Evolutionary conservation across 768 basidiomycete genomes (phyloP), one percentile per base, ranked within the genome.

Genomic region (Naganishia vaughanmartiniae): DNA sequence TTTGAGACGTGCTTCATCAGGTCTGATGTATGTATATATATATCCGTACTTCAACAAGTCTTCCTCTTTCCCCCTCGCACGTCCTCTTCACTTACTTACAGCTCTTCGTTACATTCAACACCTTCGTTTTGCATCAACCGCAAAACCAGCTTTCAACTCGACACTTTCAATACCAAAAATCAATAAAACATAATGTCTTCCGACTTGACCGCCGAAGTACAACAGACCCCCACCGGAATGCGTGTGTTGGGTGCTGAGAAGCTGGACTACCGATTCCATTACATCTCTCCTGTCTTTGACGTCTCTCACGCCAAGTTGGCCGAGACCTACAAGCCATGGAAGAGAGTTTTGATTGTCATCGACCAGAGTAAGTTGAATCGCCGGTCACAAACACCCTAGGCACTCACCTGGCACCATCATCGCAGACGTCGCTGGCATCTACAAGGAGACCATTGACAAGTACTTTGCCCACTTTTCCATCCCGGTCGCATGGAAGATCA

Each of bases 381-480:
- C 54, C 24, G 30, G 2, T 24, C 42, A 10, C 11, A 0, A n/a
- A 26, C 58, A 53, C 14, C 36, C 26, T 14, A 9, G n/a, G 17
- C 19, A 55, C 28, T 54, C 36, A 46, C 10, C 6, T 48, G 17
- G 28, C 4, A 7, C 31, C 11, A 39, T 9, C n/a, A n/a, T 28
- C n/a, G 17, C 67, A 76, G 77, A 74, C 67, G 76, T 78, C 28
- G 75, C 76, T 66, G 75, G 75, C 53, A 77, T 78, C 72, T 80
- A 79, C 75, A 75, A 75, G 58, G 74, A 77, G 45, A 71, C 75
- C 56, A 76, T 80, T 66, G 54, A 77, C 72, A 67, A 70, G 53
- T 81, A 82, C 79, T 82, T 82, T 67, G 73, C 74, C 30, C 73
- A 77, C 73, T 78, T 79, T 76, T 76, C 76, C 34, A 75, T 81